phyloP scores from a whole-genome alignment of 495 filamentous ascomycete genomes.

The Neurospora discreta region DNA sequence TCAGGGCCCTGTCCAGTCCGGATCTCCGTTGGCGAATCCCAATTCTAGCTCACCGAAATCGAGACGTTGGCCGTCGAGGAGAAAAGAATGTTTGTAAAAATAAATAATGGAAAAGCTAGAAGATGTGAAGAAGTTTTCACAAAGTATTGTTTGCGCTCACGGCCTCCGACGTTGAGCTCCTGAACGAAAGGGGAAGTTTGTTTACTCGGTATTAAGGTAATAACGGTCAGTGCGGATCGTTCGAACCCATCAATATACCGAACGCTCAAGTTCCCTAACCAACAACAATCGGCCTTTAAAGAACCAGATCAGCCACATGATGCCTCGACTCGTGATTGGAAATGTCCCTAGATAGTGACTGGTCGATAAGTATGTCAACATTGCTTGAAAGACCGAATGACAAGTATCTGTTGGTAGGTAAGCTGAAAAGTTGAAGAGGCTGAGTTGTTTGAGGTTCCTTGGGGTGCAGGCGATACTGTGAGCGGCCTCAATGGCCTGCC shows the following conservation, averaged over 20 bases:
- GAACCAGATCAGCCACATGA: neutral
- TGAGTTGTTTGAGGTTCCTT: neutral
- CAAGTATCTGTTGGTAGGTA: neutral
- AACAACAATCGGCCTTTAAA: neutral
- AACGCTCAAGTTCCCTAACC: neutral
- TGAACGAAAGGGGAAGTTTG: neutral
- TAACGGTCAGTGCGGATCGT: neutral
- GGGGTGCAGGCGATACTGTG: neutral
- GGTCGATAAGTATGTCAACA: neutral
- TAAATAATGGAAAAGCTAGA: no score
- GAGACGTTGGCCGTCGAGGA: neutral
- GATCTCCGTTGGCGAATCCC: neutral
- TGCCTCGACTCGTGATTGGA: neutral
- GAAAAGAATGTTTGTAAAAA: neutral
- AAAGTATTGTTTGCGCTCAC: neutral
- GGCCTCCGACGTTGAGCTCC: neutral
- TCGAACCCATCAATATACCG: neutral
- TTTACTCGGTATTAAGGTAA: neutral
- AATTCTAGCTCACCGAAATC: neutral
- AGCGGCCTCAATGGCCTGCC: neutral
- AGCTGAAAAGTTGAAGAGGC: neutral
- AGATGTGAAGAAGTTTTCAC: neutral
- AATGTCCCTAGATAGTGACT: neutral
- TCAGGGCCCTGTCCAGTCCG: neutral
- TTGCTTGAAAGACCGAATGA: neutral